Evolutionary conservation across 345 rosid species (phyloP).

Genomic region (Microcos paniculata): DNA sequence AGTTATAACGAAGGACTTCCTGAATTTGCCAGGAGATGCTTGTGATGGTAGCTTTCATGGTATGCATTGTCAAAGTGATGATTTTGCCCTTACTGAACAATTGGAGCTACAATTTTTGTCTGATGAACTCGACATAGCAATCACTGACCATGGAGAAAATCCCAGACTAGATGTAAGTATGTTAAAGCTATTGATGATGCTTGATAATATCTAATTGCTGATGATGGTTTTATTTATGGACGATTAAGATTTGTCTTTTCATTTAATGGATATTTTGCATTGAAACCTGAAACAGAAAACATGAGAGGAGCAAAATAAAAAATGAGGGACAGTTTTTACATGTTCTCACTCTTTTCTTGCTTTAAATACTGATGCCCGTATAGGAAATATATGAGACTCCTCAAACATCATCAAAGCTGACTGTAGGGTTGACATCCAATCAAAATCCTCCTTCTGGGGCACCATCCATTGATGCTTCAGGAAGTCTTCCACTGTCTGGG

Average conservation of each 20-base stretch:
- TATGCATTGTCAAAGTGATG: conserved; percentile 40
- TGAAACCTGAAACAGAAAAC: neutral
- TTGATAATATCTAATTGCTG: conserved; percentile 2
- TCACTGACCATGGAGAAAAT: conserved; percentile 73
- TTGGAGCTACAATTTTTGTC: conserved; percentile 78
- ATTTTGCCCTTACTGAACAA: conserved; percentile 53
- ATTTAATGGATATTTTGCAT: conserved; percentile 7
- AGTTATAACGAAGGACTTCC: conserved; percentile 48
- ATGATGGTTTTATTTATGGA: neutral
- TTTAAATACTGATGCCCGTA: conserved; percentile 21
- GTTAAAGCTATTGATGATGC: neutral
- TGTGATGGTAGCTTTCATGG: conserved; percentile 54
- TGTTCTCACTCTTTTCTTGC: conserved; percentile 23
- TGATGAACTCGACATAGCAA: conserved; percentile 78
- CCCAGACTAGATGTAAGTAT: conserved; percentile 80
- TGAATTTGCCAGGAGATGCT: conserved; percentile 52
- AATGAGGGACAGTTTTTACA: neutral
- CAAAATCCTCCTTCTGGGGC: conserved; percentile 30
- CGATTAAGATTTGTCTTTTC: neutral
- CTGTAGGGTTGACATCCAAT: conserved; percentile 30
- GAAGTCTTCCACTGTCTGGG: conserved; percentile 45
- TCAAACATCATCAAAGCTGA: conserved; percentile 38
- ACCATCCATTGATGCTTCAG: conserved; percentile 40
- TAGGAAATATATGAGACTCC: conserved; percentile 75
- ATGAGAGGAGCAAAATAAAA: neutral